Base-by-base conservation (phyloP, 2,329 filamentous ascomycete genomes). In the Fusarium proliferatum region DNA sequence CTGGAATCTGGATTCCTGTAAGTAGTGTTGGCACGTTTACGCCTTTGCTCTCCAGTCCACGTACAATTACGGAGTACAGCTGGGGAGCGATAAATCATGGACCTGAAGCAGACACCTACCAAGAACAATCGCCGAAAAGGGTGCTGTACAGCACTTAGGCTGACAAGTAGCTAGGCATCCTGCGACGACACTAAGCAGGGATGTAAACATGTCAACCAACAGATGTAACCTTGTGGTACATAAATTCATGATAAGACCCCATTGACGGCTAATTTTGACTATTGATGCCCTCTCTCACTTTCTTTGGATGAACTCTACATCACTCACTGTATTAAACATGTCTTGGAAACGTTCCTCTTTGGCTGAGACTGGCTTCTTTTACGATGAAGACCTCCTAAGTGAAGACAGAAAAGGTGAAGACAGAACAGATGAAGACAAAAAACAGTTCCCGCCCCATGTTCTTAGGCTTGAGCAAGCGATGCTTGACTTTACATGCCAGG, bases 281-380 rank as follows among this genome's bases (percentile, higher is more conserved):
- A n/a, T n/a, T n/a, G n/a, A n/a, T n/a, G n/a, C n/a, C n/a, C n/a
- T n/a, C n/a, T n/a, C n/a, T n/a, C n/a, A n/a, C n/a, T n/a, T n/a
- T n/a, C n/a, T n/a, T n/a, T n/a, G n/a, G n/a, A n/a, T n/a, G n/a
- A n/a, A n/a, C n/a, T n/a, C n/a, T n/a, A n/a, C n/a, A n/a, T n/a
- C n/a, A n/a, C 4, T 34, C 16, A 1, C 21, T 57, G 0, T 6
- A 10, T 23, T 3, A 1, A n/a, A 2, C 0, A 53, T 26, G 49
- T 53, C 58, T 17, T 55, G 45, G 48, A 17, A 43, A 12, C 46
- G 46, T 17, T 10, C 28, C 4, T 33, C 41, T 6, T 5, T 43
- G 6, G 30, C 1, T 5, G 5, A 55, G 0, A n/a, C 6, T 2
- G 57, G 57, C 1, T 60, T 60, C 19, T 36, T 61, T n/a, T 61